Percentiles rank a stretch among this genome's conserved stretches.
These are phyloP conservation scores for Glycyrrhiza uralensis DNA, from an alignment of 306 rosid genomes.

Conservation along the genomic window DNA sequence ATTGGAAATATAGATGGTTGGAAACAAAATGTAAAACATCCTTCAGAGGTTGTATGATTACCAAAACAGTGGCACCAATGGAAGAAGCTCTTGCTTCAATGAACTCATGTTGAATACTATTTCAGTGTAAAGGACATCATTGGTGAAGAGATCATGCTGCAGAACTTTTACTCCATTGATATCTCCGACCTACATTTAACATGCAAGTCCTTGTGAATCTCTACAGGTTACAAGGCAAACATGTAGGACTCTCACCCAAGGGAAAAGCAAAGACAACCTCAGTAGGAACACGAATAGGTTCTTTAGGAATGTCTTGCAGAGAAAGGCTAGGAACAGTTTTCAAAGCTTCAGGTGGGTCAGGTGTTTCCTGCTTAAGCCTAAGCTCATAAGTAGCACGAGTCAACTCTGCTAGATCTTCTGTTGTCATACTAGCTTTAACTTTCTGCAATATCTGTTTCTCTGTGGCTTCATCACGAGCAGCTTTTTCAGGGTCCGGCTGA, in stretches of 20 bases:
- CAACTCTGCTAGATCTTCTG: constrained; percentile 86
- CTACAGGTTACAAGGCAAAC: constrained; percentile 20
- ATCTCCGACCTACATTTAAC: constrained; percentile 64
- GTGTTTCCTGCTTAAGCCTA: constrained; percentile 87
- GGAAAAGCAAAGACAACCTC: constrained; percentile 52
- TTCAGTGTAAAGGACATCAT: constrained; percentile 91
- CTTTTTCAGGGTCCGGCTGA: constrained; percentile 95
- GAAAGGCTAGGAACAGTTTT: constrained; percentile 92
- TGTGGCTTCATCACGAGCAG: constrained; percentile 76
- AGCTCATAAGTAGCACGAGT: constrained; percentile 84
- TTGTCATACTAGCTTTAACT: constrained; percentile 78
- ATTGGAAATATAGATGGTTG: constrained; percentile 1
- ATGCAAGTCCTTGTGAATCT: constrained; percentile 20
- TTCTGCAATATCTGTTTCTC: constrained; percentile 74
- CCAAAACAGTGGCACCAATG: constrained; percentile 92
- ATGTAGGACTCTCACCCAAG: background rate
- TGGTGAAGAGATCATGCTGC: constrained; percentile 95
- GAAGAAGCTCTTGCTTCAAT: constrained; percentile 86
- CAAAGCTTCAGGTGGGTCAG: constrained; percentile 95
- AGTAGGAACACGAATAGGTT: constrained; percentile 71
- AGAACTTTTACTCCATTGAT: constrained; percentile 82
- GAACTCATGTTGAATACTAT: constrained; percentile 82
- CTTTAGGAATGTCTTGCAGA: constrained; percentile 89
- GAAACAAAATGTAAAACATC: constrained; percentile 21
- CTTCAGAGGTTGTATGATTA: constrained; percentile 38